These are phyloP conservation scores for Arthrobotrys sphaeroides DNA, from an alignment of 2,329 filamentous ascomycete genomes.

Conservation along the genomic window DNA sequence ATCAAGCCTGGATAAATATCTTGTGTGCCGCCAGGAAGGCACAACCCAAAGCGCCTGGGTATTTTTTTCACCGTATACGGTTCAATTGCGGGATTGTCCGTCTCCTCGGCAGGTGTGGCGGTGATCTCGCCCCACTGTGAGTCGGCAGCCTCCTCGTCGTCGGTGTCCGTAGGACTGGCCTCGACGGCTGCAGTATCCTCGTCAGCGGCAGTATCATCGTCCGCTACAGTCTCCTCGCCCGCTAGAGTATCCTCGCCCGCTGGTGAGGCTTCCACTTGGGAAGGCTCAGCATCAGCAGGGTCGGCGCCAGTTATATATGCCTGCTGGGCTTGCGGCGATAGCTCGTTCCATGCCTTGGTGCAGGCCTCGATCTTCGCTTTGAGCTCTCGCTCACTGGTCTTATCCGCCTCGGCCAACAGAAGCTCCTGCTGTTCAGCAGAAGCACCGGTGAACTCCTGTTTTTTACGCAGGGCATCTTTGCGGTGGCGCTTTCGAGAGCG, in stretches of 20 bases:
- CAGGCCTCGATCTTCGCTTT: background rate
- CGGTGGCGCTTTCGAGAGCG: conserved; percentile 41
- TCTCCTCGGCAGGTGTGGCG: background rate
- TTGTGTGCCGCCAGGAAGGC: background rate
- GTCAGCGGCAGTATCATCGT: too few relatives aligned
- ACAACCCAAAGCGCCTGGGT: background rate
- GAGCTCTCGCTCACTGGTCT: conserved; percentile 23
- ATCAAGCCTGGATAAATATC: background rate
- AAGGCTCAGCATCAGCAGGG: background rate
- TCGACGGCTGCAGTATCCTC: too few relatives aligned
- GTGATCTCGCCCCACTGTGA: too few relatives aligned
- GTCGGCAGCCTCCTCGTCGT: too few relatives aligned
- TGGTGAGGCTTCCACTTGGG: background rate
- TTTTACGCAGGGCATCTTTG: conserved; percentile 25
- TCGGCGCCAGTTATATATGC: background rate
- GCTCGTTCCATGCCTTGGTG: background rate
- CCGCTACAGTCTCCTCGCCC: too few relatives aligned
- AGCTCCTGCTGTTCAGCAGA: background rate
- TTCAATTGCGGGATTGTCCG: background rate
- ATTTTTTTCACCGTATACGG: background rate
- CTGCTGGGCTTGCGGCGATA: background rate
- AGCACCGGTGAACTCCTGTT: background rate
- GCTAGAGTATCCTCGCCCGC: background rate
- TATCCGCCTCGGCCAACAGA: conserved; percentile 26
- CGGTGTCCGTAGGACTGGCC: too few relatives aligned